Percentiles rank a stretch among this genome's conserved stretches.
phyloP scores from a whole-genome alignment of 371 early-diverging fungal genomes.

The Apophysomyces trapeziformis region DNA sequence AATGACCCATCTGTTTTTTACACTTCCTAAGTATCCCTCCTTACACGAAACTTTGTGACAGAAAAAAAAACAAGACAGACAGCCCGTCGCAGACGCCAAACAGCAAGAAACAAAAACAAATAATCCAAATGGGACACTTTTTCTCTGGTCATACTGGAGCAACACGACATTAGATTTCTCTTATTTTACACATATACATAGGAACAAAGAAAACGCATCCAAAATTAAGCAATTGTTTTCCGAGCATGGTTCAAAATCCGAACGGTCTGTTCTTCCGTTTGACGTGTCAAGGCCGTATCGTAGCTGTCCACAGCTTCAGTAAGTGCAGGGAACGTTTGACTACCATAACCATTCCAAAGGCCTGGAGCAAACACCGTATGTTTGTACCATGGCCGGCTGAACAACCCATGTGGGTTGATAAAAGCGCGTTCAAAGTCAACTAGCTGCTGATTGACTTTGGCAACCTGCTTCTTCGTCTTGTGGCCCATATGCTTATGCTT shows the following conservation, averaged over 20 bases:
- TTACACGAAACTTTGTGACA: no score
- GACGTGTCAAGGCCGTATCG: constrained; percentile 25
- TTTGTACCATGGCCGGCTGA: constrained; percentile 58
- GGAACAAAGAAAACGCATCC: no score
- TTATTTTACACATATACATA: no score
- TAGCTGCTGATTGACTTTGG: constrained; percentile 43
- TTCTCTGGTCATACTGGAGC: no score
- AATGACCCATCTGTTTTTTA: no score
- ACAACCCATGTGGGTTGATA: constrained; percentile 52
- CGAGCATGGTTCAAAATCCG: constrained; percentile 19
- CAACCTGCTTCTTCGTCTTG: constrained; percentile 22
- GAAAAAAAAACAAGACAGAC: no score
- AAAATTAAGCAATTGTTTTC: neutral
- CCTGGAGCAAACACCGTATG: constrained; percentile 58
- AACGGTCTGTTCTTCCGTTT: constrained; percentile 27
- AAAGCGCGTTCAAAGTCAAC: constrained; percentile 53
- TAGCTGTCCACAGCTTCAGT: constrained; percentile 44
- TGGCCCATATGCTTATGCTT: neutral
- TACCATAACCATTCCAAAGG: constrained; percentile 43
- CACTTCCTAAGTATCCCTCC: no score
- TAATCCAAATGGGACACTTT: no score
- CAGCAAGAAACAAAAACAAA: no score
- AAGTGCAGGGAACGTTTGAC: constrained; percentile 45
- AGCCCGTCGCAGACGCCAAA: no score
- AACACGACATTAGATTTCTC: no score